Evolutionary conservation across 805 yeast genomes (phyloP).

Genomic region (Maudiozyma saulgeensis): DNA sequence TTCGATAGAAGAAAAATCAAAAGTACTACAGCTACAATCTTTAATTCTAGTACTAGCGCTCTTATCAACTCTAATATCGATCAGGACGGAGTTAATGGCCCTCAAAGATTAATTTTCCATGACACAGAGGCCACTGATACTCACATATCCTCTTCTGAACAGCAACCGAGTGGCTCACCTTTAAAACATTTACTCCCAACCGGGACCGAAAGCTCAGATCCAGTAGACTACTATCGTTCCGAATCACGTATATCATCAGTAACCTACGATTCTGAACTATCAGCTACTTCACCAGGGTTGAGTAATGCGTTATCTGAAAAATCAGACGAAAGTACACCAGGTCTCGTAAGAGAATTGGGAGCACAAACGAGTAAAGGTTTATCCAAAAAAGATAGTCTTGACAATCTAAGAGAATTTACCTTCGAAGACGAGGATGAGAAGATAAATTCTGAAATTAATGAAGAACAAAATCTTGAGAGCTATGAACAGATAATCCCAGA

Average conservation of each 20-base stretch:
- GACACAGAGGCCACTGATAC: not conserved
- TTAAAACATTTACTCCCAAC: constrained; percentile 6
- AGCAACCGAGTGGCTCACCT: not conserved
- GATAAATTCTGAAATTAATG: not conserved
- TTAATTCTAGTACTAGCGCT: constrained; percentile 2
- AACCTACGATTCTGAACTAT: constrained; percentile 51
- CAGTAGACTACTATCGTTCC: constrained; percentile 2
- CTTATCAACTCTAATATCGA: not conserved
- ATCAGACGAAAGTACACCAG: not conserved
- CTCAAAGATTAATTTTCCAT: constrained; percentile 20
- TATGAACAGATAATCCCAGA: too few relatives aligned
- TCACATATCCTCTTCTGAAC: not conserved
- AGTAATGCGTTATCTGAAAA: not conserved
- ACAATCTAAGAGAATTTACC: constrained; percentile 40
- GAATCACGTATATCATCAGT: constrained; percentile 37
- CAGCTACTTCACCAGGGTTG: constrained; percentile 15
- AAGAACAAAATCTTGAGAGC: too few relatives aligned
- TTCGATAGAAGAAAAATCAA: constrained; percentile 19
- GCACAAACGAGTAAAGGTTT: constrained; percentile 11
- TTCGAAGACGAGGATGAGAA: constrained; percentile 17
- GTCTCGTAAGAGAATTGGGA: not conserved
- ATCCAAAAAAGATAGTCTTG: constrained; percentile 41
- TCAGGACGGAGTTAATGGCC: constrained; percentile 8
- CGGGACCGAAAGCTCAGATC: constrained; percentile 4
- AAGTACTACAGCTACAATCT: constrained; percentile 15